Evolutionary conservation across 2,329 filamentous ascomycete species (phyloP).

Genomic region (Diaporthe nobilis): DNA sequence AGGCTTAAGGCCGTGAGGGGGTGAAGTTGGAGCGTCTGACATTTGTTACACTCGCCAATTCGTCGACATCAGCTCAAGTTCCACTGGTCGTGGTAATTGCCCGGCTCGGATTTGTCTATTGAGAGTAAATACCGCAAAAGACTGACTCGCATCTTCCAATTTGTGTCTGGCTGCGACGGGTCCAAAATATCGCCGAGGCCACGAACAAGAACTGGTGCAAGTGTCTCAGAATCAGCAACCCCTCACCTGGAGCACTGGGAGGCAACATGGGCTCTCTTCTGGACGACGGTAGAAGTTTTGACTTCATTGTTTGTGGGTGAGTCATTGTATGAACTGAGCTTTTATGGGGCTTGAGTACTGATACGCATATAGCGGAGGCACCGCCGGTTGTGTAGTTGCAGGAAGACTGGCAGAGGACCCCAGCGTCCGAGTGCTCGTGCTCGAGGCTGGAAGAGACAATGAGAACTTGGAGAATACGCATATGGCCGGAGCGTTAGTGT

Average conservation of each 20-base stretch:
- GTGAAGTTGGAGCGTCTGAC: not conserved
- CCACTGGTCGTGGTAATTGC: not conserved
- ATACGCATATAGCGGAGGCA: constrained; percentile 53
- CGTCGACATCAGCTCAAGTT: not conserved
- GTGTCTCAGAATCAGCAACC: not conserved
- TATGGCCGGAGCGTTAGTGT: not conserved
- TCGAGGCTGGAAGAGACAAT: constrained; percentile 52
- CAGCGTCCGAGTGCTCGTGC: constrained; percentile 53
- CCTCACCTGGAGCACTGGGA: not conserved
- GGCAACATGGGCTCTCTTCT: constrained; percentile 8
- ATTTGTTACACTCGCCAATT: not conserved
- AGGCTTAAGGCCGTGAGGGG: constrained; percentile 5
- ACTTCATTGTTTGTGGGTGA: constrained; percentile 27
- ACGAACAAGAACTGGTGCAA: not conserved
- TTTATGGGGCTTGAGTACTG: not conserved
- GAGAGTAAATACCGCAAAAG: not conserved
- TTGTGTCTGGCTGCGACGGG: not conserved
- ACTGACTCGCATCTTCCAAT: not conserved
- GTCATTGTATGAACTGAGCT: not conserved
- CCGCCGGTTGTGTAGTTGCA: constrained; percentile 62
- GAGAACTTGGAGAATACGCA: constrained; percentile 45
- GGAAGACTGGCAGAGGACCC: constrained; percentile 58
- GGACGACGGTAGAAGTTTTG: not conserved
- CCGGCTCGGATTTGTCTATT: not conserved
- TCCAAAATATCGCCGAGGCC: not conserved